These are phyloP conservation scores for Ophiocordyceps camponoti-saundersi DNA, from an alignment of 2,329 filamentous ascomycete species.

Conservation along the genomic window DNA sequence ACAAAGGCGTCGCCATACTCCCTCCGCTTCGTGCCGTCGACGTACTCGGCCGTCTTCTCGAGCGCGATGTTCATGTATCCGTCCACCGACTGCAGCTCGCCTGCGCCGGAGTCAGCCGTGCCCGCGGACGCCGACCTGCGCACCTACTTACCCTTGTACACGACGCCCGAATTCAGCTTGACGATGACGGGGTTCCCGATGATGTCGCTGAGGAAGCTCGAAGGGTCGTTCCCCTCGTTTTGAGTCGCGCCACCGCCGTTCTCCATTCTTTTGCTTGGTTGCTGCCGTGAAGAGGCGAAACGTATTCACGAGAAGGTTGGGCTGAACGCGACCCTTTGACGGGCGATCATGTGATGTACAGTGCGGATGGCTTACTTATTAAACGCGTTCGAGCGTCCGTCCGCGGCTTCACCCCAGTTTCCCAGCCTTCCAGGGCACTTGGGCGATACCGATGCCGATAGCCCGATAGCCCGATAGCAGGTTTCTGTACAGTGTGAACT, in stretches of 20 bases:
- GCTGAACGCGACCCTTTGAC: no score
- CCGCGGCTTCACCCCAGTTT: no score
- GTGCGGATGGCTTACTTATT: no score
- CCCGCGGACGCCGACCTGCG: not conserved
- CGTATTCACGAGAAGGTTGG: no score
- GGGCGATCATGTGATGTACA: no score
- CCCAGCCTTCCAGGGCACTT: no score
- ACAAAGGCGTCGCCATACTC: conserved; percentile 92
- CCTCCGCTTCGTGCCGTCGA: conserved; percentile 67
- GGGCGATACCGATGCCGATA: no score
- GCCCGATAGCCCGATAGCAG: no score
- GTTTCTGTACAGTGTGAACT: no score
- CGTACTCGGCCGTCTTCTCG: conserved; percentile 84
- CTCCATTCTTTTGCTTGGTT: conserved; percentile 40
- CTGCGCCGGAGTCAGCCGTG: conserved; percentile 24
- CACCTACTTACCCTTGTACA: conserved; percentile 69
- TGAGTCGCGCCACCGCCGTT: conserved; percentile 43
- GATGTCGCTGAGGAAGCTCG: conserved; percentile 83
- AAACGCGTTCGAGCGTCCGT: no score
- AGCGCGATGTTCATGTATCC: conserved; percentile 99
- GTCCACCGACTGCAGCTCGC: conserved; percentile 90
- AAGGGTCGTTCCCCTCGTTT: conserved; percentile 75
- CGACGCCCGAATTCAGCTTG: conserved; percentile 94
- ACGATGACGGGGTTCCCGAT: conserved; percentile 89
- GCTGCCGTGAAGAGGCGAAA: not conserved